phyloP scores from a whole-genome alignment of 2,329 filamentous ascomycete genomes.

The Piedraia hortae region DNA sequence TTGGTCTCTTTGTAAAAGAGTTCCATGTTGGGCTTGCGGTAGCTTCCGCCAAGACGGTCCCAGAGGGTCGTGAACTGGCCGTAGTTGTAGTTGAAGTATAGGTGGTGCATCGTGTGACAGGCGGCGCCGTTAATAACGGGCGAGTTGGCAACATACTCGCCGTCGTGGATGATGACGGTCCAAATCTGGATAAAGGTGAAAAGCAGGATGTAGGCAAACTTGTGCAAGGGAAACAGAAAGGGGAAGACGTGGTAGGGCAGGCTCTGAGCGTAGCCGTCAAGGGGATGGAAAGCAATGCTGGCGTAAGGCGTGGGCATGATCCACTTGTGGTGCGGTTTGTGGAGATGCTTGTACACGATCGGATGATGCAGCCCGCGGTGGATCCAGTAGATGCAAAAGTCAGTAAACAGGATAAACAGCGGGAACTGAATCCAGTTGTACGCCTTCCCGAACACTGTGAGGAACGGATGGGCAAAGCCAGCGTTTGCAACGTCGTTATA shows the following conservation, averaged over 20 bases:
- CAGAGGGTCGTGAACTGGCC: slow-evolving; percentile 83
- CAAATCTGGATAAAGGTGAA: slow-evolving; percentile 91
- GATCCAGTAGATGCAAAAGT: slow-evolving; percentile 76
- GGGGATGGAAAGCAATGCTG: slow-evolving; percentile 77
- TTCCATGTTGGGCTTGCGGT: slow-evolving; percentile 60
- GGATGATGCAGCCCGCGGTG: slow-evolving; percentile 68
- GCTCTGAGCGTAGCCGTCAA: slow-evolving; percentile 73
- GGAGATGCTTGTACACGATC: slow-evolving; percentile 54
- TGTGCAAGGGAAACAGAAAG: slow-evolving; percentile 77
- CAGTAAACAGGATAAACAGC: slow-evolving; percentile 65
- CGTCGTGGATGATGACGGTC: slow-evolving; percentile 90
- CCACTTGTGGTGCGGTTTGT: slow-evolving; percentile 99
- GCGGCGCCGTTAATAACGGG: slow-evolving; percentile 85
- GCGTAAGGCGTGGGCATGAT: slow-evolving; percentile 93
- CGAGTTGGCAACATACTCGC: slow-evolving; percentile 75
- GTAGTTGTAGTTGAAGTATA: slow-evolving; percentile 77
- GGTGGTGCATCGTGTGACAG: slow-evolving; percentile 77
- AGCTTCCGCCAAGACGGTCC: slow-evolving; percentile 69
- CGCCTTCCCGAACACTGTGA: slow-evolving; percentile 17
- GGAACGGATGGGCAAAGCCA: slow-evolving; percentile 8
- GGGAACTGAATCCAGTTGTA: slow-evolving; percentile 63
- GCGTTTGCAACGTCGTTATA: slow-evolving; percentile 34
- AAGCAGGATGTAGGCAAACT: slow-evolving; percentile 58
- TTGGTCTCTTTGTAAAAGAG: slow-evolving; percentile 65
- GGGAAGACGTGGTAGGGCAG: slow-evolving; percentile 84